Percentiles rank a stretch among this genome's conserved stretches.
These are phyloP conservation scores for Colletotrichum falcatum DNA, from an alignment of 2,329 filamentous ascomycete genomes.

Conservation along the genomic window DNA sequence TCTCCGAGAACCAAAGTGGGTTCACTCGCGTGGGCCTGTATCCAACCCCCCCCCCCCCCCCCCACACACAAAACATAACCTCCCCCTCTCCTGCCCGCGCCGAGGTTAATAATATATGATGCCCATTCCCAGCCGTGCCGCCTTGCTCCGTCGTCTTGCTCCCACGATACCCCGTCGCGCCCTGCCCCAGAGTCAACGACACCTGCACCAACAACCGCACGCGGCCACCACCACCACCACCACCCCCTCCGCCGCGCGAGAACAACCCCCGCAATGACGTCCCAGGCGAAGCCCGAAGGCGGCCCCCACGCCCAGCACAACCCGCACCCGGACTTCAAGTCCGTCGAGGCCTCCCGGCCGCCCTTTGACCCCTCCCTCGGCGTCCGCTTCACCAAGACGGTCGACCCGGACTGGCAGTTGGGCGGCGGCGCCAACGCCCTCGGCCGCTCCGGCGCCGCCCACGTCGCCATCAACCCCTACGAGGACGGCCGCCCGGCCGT, in stretches of 20 bases:
- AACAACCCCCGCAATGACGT: constrained; percentile 9
- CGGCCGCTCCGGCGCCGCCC: constrained; percentile 68
- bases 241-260: background rate
- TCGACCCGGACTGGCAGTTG: constrained; percentile 73
- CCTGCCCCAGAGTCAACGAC: background rate
- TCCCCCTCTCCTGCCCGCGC: too few relatives aligned
- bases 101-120: background rate
- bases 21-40: constrained; percentile 24
- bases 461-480: constrained; percentile 86
- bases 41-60: too few relatives aligned
- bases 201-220: background rate
- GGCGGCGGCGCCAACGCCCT: constrained; percentile 72
- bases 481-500: constrained; percentile 73
- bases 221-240: background rate
- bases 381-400: constrained; percentile 72
- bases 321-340: constrained; percentile 81
- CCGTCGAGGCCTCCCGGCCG: constrained; percentile 74
- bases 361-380: constrained; percentile 63
- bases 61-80: too few relatives aligned
- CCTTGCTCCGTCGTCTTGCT: constrained; percentile 10
- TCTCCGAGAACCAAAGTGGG: constrained; percentile 14
- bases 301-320: constrained; percentile 62
- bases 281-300: constrained; percentile 23
- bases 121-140: background rate
- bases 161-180: constrained; percentile 17